Base-by-base conservation (phyloP, 2,329 filamentous ascomycete genomes). In the Epicoccum nigrum region DNA sequence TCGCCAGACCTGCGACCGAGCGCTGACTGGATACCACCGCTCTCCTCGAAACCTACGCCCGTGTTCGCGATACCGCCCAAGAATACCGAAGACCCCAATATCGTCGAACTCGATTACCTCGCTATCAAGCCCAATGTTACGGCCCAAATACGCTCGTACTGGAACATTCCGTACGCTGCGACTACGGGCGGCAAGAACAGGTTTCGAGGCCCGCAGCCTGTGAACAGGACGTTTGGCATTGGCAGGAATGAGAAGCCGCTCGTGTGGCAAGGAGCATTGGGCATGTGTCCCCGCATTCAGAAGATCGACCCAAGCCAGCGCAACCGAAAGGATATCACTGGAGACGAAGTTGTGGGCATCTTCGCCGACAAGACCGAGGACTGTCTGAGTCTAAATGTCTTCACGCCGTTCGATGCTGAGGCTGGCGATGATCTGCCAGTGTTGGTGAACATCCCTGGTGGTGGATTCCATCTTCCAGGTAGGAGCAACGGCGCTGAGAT, bases 381-480 rank as follows among this genome's bases (percentile, higher is more conserved):
- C 21, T 79, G 77, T 44, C 52, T 79, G 58, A 78, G 73, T 56
- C 60, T 79, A 16, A 69, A 70, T 33, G 68, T 70, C 7, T 70
- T 70, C 43, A 64, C 64, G 25, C 68, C 68, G 3, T 56, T 64
- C 27, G 68, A 70, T 50, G 68, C 68, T 9, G 60, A 69, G 39
- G 45, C 67, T 21, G 68, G 68, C 9, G 68, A 70, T 20, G 67
- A 70, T 30, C 42, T 70, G 11, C 62, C 73, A 23, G 74, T 77
- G 0, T 59, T 75, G 16, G 72, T 79, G 1, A 78, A 77, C 54
- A 78, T 78, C 62, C 77, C 77, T 17, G 76, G 76, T 5, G 76
- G 74, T 33, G 75, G 75, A 0, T 77, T 77, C 63, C 74, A 77
- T 43, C 47, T 69, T 3, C 68, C 68, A 13, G 68, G 68, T 7